Evolutionary conservation across 352 stramenopile species (phyloP).

Genomic region (Pythium aristosporum): DNA sequence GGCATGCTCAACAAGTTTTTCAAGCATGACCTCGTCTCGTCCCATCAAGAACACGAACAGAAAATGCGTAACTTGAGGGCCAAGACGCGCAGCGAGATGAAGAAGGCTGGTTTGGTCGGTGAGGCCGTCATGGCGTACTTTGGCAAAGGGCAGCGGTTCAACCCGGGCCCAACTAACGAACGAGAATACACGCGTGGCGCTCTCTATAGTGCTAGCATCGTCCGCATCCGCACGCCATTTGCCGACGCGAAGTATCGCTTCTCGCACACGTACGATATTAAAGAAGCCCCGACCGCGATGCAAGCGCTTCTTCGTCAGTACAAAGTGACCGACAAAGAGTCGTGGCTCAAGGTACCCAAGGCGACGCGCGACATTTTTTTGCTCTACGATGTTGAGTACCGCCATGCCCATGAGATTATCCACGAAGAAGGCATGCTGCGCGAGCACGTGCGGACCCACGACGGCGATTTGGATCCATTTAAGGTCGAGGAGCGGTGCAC

Average conservation of each 20-base stretch:
- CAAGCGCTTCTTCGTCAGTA: slow-evolving; percentile 42
- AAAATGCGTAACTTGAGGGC: slow-evolving; percentile 39
- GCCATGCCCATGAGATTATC: slow-evolving; percentile 54
- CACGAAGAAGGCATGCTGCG: slow-evolving; percentile 60
- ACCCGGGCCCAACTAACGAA: slow-evolving; percentile 43
- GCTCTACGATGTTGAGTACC: slow-evolving; percentile 72
- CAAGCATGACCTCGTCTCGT: slow-evolving; percentile 37
- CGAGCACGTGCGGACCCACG: slow-evolving; percentile 49
- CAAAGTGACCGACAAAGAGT: slow-evolving; percentile 48
- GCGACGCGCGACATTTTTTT: slow-evolving; percentile 59
- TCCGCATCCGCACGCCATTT: slow-evolving; percentile 57
- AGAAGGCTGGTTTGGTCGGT: slow-evolving; percentile 41
- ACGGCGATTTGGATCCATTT: slow-evolving; percentile 53
- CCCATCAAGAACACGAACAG: slow-evolving; percentile 42
- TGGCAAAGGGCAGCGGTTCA: slow-evolving; percentile 43
- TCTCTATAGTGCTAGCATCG: slow-evolving; percentile 52
- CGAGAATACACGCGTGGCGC: slow-evolving; percentile 44
- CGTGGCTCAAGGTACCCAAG: slow-evolving; percentile 49
- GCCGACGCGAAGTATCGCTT: slow-evolving; percentile 46
- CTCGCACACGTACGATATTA: slow-evolving; percentile 40
- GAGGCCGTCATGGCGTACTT: slow-evolving; percentile 69
- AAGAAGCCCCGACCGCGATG: slow-evolving; percentile 36
- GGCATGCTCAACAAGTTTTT: slow-evolving; percentile 67
- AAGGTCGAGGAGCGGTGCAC: slow-evolving; percentile 61
- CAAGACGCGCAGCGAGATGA: slow-evolving; percentile 53